phyloP scores from a whole-genome alignment of 1,284 basidiomycete genomes.

The Cryptococcus wingfieldii region DNA sequence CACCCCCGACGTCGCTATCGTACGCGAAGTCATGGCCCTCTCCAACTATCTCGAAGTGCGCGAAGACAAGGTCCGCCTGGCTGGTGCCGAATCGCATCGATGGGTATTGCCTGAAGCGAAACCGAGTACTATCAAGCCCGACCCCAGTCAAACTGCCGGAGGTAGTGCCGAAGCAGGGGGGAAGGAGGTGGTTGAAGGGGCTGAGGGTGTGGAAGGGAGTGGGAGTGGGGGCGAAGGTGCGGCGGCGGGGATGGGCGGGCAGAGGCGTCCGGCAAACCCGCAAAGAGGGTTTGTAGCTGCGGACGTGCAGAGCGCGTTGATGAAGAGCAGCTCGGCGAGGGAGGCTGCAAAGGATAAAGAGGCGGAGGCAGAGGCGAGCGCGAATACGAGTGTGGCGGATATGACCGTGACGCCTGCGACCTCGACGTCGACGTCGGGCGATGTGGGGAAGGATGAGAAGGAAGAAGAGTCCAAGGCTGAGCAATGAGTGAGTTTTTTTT shows the following conservation, averaged over 20 bases:
- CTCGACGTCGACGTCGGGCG: conserved; percentile 24
- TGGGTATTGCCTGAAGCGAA: conserved; percentile 70
- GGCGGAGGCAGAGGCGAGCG: conserved; percentile 12
- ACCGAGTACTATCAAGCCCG: conserved; percentile 23
- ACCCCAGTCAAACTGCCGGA: conserved; percentile 7
- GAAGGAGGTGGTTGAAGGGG: not conserved
- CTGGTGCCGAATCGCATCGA: conserved; percentile 56
- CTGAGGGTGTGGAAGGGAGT: not conserved
- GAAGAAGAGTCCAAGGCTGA: conserved; percentile 10
- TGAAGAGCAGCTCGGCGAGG: conserved; percentile 24
- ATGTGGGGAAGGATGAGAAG: conserved; percentile 12
- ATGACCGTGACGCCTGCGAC: conserved; percentile 18
- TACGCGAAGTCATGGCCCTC: conserved; percentile 65
- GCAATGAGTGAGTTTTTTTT: not conserved
- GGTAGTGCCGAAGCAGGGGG: not conserved
- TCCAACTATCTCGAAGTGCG: conserved; percentile 70
- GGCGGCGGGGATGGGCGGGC: conserved; percentile 1
- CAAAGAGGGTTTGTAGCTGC: conserved; percentile 10
- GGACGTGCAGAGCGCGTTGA: conserved; percentile 41
- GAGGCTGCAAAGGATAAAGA: not conserved
- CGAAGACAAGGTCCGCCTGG: conserved; percentile 62
- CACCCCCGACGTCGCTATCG: conserved; percentile 62
- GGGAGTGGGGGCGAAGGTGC: not conserved
- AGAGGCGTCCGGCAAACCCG: not conserved
- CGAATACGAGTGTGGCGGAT: conserved; percentile 21